Percentiles rank a stretch among this genome's conserved stretches.
Conservation (phyloP, 352 stramenopile species). For the Phytophthora idaei region DNA sequence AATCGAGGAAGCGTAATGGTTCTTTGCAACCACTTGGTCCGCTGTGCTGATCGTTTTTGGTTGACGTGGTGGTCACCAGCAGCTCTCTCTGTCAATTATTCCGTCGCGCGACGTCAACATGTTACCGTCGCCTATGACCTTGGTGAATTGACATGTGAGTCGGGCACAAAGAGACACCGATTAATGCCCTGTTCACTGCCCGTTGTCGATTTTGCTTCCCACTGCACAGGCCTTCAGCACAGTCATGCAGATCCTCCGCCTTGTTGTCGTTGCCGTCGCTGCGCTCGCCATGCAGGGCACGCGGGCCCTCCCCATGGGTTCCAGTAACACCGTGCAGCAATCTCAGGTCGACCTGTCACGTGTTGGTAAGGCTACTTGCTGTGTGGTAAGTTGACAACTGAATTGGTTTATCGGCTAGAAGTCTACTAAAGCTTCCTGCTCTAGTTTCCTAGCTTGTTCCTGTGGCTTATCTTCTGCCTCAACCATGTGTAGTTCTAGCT, state of each 20-base stretch:
- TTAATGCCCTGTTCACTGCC: slow-evolving; percentile 2
- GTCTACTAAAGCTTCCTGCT: too few species aligned
- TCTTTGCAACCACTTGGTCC: slow-evolving; percentile 10
- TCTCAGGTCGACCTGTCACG: background rate
- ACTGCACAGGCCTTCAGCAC: slow-evolving; percentile 5
- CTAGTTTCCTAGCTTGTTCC: too few species aligned
- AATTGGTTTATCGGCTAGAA: too few species aligned
- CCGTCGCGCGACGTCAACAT: slow-evolving; percentile 1
- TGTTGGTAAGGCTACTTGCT: too few species aligned
- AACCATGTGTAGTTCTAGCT: too few species aligned
- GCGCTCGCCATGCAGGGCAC: slow-evolving; percentile 36
- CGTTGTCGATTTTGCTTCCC: slow-evolving; percentile 16
- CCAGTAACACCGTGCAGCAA: slow-evolving; percentile 4
- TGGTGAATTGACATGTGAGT: background rate
- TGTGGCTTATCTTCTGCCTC: too few species aligned
- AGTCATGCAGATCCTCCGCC: slow-evolving; percentile 25
- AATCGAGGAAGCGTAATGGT: slow-evolving; percentile 9
- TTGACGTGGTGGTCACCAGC: background rate
- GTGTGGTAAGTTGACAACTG: too few species aligned
- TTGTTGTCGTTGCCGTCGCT: slow-evolving; percentile 23
- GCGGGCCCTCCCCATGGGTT: slow-evolving; percentile 30
- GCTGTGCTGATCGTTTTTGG: slow-evolving; percentile 11
- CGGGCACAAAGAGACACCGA: too few species aligned
- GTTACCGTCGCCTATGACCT: background rate
- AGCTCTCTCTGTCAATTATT: slow-evolving; percentile 10